Base-by-base conservation (phyloP, 2,329 filamentous ascomycete species). In the Colletotrichum sidae region DNA sequence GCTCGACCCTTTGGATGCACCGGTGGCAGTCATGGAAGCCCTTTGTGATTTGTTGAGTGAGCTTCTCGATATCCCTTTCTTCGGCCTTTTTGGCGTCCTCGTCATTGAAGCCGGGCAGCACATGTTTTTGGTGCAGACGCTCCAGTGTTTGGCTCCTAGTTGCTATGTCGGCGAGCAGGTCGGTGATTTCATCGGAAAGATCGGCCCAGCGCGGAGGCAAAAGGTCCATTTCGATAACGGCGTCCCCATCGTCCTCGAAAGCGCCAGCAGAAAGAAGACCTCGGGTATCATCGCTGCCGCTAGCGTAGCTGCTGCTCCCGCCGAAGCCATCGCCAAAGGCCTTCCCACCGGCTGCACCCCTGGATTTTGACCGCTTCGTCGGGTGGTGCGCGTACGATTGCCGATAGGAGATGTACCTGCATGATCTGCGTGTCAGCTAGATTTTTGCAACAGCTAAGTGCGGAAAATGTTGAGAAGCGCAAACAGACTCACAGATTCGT, bases 351-450 rank as follows among this genome's bases (percentile, higher is more conserved):
- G 86, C 79, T 25, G 74, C 71, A 55, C 77, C 78, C 65, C 84
- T 81, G 81, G 91, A 92, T 73, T 90, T 90, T 70, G 89, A 88
- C 80, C 94, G 93, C 81, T 96, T 94, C 67, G 90, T 88, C 58
- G 96, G 96, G 77, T 97, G 94, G 79, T 98, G 96, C 73, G 94
- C 89, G 81, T 97, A 98, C 74, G 95, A 98, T 83, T 99, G 96
- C 75, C 96, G 94, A 85, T 98, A 99, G 79, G 96, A 98, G 78
- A 99, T 96, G 79, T 96, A 99, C 77, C 95, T 97, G 75, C 46
- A 62, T 47, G 45, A 67, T 7, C 13, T 65, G 70, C 72, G 72
- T 70, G 73, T 78, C 71, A 79, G 75, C 70, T 25, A 4, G 68
- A 37, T 15, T 15, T 15, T 15, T 4, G 25, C 25, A 15, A 56